A percentile compares a stretch with the other conserved stretches of the same genome.
Evolutionary conservation across 1,139 yeast species (phyloP).

Genomic region (Schizosaccharomyces versatilis): DNA sequence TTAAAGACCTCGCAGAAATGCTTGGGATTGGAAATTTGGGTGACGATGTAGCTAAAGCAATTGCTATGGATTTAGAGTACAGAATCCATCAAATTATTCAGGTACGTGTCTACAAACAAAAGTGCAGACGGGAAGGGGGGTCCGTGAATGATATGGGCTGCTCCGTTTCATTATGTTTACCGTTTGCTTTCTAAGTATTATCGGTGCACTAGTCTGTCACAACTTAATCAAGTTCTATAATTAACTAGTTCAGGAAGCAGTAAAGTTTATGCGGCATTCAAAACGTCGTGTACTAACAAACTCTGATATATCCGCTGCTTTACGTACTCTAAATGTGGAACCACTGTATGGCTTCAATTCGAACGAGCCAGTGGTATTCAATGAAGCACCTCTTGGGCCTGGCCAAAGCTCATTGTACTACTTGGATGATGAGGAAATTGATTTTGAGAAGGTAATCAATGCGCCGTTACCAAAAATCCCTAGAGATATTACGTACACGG

Average conservation of each 20-base stretch:
- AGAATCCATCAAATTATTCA: conserved; percentile 66
- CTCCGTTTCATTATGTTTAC: neutral
- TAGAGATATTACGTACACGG: conserved; percentile 51
- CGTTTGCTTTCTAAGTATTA: neutral
- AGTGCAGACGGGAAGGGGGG: neutral
- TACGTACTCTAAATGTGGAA: conserved; percentile 71
- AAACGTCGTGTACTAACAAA: conserved; percentile 67
- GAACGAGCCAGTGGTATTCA: conserved; percentile 36
- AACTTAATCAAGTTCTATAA: conserved; percentile 26
- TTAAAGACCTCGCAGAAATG: conserved; percentile 84
- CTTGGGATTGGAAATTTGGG: conserved; percentile 55
- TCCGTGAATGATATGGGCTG: neutral
- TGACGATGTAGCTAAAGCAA: conserved; percentile 79
- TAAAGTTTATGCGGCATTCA: conserved; percentile 86
- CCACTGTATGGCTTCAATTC: conserved; percentile 28
- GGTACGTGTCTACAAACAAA: neutral
- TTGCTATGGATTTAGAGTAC: conserved; percentile 97
- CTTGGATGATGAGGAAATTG: conserved; percentile 77
- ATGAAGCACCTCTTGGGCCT: conserved; percentile 73
- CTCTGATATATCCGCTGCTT: conserved; percentile 58
- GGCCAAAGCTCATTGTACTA: conserved; percentile 79
- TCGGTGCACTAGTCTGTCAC: neutral
- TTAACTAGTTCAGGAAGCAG: conserved; percentile 33
- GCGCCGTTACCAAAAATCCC: conserved; percentile 93
- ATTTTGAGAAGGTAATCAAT: conserved; percentile 78